Evolutionary conservation across 306 rosid species (phyloP).

Genomic region (Quercus robur): DNA sequence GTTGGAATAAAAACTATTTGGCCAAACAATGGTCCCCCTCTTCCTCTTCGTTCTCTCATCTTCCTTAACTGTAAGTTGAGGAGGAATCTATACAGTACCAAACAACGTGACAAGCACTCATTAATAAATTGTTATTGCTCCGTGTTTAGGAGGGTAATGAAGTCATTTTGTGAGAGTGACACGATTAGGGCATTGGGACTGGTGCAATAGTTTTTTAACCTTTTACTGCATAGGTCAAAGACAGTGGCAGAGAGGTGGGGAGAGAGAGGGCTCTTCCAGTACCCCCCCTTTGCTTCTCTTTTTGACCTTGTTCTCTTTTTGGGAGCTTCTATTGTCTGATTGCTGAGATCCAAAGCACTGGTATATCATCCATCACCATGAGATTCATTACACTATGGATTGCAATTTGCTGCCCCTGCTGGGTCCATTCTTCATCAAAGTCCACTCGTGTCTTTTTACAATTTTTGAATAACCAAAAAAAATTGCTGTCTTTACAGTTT

Average conservation of each 20-base stretch:
- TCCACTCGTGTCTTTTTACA: too few relatives aligned
- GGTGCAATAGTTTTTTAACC: slow-evolving; percentile 2
- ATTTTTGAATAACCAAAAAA: too few relatives aligned
- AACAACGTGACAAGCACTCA: neutral
- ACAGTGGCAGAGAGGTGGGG: neutral
- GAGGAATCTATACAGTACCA: neutral
- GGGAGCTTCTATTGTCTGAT: slow-evolving; percentile 27
- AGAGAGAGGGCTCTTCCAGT: neutral
- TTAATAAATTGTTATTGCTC: neutral
- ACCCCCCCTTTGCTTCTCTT: neutral
- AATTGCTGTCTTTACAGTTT: too few relatives aligned
- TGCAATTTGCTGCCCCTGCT: too few relatives aligned
- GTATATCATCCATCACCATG: neutral
- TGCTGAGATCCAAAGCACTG: slow-evolving; percentile 27
- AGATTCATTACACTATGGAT: too few relatives aligned
- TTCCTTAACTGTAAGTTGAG: too few relatives aligned
- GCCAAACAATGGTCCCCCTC: neutral
- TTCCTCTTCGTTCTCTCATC: neutral
- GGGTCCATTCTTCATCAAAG: too few relatives aligned
- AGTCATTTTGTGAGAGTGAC: neutral
- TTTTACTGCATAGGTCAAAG: slow-evolving; percentile 29
- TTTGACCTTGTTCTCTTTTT: slow-evolving; percentile 15
- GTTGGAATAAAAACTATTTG: too few relatives aligned
- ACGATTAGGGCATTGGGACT: neutral
- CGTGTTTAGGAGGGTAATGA: neutral